Evolutionary conservation across 139 green algal genomes (phyloP), one percentile per base, ranked within the genome.

Genomic region (Nannochloris sp.): DNA sequence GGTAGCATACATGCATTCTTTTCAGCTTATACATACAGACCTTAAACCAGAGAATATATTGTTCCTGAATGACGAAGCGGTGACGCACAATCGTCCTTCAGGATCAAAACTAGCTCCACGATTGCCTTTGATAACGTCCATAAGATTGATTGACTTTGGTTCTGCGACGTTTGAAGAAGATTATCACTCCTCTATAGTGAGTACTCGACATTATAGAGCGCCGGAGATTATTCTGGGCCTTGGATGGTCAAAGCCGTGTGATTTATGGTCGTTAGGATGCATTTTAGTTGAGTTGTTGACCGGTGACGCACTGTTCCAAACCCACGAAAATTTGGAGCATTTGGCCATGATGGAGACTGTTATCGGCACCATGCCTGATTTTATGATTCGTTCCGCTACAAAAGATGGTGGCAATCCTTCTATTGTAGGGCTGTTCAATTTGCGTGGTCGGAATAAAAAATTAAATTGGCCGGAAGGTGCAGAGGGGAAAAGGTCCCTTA

Each of bases 21-120:
- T 97, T 31, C 48, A 69, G 12, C 75, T 99, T 25, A 82, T 97
- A 25, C 94, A 99, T 81, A 99, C 94, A 2, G 94, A 99, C 71
- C 72, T 99, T 3, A 99, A 99, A 84, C 94, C 94, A 9, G 94
- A 99, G 72, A 99, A 99, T 84, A 95, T 99, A 51, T 79, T 99
- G 51, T 74, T 97, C 10, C n/a, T 24, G 12, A 25, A 25, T 54
- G 6, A 30, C n/a, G 15, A 54, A 36, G n/a, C 6, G 19, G 23
- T 27, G 9, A 51, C 25, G 15, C 7, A 19, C 23, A 24, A 24
- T 32, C 10, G 27, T 57, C 10, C 31, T 24, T 4, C 6, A 15
- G 58, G 10, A 27, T 29, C 30, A 59, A 25, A 0, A 24, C n/a
- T 47, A 15, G 42, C 14, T n/a, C 6, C 73, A 39, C 77, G 75